Conservation (phyloP, 2,329 filamentous ascomycete species). For the Zalaria sp. region DNA sequence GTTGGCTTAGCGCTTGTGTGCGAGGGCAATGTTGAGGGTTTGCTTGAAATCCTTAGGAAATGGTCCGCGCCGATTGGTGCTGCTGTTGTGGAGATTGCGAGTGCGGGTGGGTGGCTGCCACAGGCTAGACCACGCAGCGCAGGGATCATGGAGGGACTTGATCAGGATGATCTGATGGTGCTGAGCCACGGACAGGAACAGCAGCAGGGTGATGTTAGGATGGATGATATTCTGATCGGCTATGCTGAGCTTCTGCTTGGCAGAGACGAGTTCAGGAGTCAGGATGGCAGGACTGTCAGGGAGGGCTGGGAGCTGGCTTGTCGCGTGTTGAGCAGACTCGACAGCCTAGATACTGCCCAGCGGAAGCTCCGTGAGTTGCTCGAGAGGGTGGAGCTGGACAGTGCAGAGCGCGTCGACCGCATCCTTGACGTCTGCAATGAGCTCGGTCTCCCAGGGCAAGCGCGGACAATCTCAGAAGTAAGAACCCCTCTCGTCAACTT, state of each 20-base stretch:
- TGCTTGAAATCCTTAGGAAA: slow-evolving; percentile 56
- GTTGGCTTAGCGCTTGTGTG: slow-evolving; percentile 71
- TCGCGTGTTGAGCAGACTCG: slow-evolving; percentile 66
- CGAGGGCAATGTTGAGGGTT: slow-evolving; percentile 66
- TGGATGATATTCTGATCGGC: slow-evolving; percentile 62
- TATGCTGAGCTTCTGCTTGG: slow-evolving; percentile 55
- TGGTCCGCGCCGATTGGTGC: slow-evolving; percentile 73
- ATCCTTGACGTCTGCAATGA: slow-evolving; percentile 65
- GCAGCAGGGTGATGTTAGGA: slow-evolving; percentile 45
- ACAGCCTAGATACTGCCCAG: slow-evolving; percentile 56
- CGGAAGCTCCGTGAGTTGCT: slow-evolving; percentile 63
- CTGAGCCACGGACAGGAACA: slow-evolving; percentile 55
- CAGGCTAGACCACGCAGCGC: slow-evolving; percentile 36
- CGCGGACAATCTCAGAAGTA: slow-evolving; percentile 72
- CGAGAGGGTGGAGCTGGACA: slow-evolving; percentile 56
- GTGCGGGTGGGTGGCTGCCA: slow-evolving; percentile 71
- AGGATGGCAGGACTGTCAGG: slow-evolving; percentile 15
- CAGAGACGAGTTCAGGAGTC: slow-evolving; percentile 27
- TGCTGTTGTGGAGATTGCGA: slow-evolving; percentile 70
- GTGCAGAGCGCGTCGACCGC: slow-evolving; percentile 61
- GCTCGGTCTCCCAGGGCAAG: slow-evolving; percentile 65
- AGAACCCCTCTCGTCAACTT: slow-evolving; percentile 14
- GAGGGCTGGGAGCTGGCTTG: slow-evolving; percentile 85
- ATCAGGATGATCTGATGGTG: slow-evolving; percentile 73
- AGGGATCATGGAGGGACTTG: slow-evolving; percentile 50